phyloP scores from a whole-genome alignment of 2,329 filamentous ascomycete genomes.

The Sphaerulina musiva region DNA sequence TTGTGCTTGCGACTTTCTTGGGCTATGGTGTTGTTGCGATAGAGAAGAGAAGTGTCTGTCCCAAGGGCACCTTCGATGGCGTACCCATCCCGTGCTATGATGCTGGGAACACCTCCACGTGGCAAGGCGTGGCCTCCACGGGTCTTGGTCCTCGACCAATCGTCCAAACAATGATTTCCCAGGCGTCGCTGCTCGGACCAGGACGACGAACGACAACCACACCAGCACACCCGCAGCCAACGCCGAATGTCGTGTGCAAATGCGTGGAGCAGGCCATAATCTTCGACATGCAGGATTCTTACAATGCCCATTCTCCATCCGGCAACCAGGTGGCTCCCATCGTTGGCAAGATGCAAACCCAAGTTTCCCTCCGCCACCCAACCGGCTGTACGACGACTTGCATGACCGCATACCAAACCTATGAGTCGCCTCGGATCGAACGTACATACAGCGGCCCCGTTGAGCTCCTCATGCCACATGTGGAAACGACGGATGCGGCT shows the following conservation, averaged over 20 bases:
- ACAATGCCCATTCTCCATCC: no score
- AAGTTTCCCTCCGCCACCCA: background rate
- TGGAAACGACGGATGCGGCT: background rate
- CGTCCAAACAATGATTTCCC: background rate
- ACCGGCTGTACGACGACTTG: background rate
- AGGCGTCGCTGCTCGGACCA: background rate
- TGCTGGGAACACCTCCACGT: background rate
- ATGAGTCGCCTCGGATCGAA: background rate
- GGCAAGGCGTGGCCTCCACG: no score
- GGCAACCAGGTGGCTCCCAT: background rate
- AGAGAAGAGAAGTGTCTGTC: background rate
- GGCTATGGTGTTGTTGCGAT: background rate
- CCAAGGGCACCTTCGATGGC: background rate
- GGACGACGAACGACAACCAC: background rate
- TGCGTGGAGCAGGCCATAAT: background rate
- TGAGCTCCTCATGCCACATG: background rate
- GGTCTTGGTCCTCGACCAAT: background rate
- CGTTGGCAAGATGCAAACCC: background rate
- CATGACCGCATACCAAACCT: background rate
- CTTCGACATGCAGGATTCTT: no score
- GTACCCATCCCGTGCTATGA: background rate
- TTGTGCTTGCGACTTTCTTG: background rate
- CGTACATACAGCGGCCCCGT: background rate
- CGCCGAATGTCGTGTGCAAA: background rate
- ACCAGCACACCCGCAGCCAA: background rate